A percentile compares a stretch with the other conserved stretches of the same genome.
phyloP scores from a whole-genome alignment of 129 eudicot species.

The Flaveria bidentis region DNA sequence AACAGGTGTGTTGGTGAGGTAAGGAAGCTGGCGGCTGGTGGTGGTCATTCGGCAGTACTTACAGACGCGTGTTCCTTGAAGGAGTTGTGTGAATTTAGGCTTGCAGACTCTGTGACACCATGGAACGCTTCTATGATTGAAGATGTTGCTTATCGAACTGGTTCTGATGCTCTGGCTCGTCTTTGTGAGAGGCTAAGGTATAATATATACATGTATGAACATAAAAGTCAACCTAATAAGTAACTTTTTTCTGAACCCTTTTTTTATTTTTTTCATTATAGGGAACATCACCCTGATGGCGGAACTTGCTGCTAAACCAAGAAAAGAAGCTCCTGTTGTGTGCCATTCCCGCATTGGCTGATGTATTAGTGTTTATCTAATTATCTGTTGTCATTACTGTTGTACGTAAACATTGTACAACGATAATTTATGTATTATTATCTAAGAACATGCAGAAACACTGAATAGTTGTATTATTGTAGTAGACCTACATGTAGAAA shows the following conservation, averaged over 20 bases:
- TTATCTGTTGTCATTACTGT: slow-evolving; percentile 25
- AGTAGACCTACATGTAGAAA: neutral
- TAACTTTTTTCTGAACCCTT: slow-evolving; percentile 6
- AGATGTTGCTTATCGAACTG: slow-evolving; percentile 84
- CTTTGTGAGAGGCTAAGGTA: slow-evolving; percentile 93
- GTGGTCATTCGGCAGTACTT: slow-evolving; percentile 94
- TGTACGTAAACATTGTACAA: slow-evolving; percentile 24
- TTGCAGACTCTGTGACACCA: slow-evolving; percentile 68
- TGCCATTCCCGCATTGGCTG: neutral
- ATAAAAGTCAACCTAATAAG: slow-evolving; percentile 10
- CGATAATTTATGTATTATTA: slow-evolving; percentile 19
- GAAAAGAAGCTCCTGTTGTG: slow-evolving; percentile 13
- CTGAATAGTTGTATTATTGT: slow-evolving; percentile 11
- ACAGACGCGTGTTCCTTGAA: slow-evolving; percentile 89
- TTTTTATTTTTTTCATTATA: slow-evolving; percentile 24
- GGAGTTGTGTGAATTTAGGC: slow-evolving; percentile 90
- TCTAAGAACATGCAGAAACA: slow-evolving; percentile 28
- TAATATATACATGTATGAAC: neutral
- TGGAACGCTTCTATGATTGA: slow-evolving; percentile 70
- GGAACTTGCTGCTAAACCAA: slow-evolving; percentile 40
- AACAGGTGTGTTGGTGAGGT: slow-evolving; percentile 97
- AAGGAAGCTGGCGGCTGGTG: slow-evolving; percentile 96
- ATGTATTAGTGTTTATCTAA: neutral
- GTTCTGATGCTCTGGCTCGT: slow-evolving; percentile 96
- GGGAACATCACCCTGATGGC: slow-evolving; percentile 51